Evolutionary conservation across 768 basidiomycete species (phyloP).

Genomic region (Arthromyces matolae): DNA sequence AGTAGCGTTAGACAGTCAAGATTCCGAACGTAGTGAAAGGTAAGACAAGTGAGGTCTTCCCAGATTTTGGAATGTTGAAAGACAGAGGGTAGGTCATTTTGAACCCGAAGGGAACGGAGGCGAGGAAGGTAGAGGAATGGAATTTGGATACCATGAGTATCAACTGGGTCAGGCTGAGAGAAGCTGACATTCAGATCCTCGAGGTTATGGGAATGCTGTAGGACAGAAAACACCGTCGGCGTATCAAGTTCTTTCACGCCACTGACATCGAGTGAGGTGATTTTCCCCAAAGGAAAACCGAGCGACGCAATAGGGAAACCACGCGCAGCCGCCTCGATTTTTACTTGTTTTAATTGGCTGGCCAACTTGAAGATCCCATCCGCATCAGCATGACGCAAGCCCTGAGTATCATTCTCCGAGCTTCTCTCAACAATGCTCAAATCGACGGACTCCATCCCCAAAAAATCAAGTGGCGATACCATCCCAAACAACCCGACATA

Average conservation of each 20-base stretch:
- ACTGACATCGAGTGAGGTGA: conserved; percentile 6
- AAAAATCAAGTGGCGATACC: conserved; percentile 1
- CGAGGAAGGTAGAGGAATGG: neutral
- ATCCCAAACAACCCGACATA: conserved; percentile 2
- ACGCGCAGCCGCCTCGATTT: neutral
- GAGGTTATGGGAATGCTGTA: conserved; percentile 4
- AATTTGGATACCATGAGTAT: too few relatives aligned
- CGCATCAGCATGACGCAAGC: neutral
- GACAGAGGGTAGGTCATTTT: neutral
- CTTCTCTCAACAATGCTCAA: neutral
- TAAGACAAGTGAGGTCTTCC: conserved; percentile 5
- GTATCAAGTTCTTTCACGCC: neutral
- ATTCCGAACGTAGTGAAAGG: neutral
- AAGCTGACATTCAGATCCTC: conserved; percentile 3
- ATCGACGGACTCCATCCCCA: neutral
- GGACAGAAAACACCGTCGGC: neutral
- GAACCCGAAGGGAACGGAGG: conserved; percentile 1
- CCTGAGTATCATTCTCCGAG: neutral
- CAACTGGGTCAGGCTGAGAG: neutral
- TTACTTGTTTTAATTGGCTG: neutral
- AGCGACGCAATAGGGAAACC: neutral
- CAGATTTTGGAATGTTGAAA: neutral
- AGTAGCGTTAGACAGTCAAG: conserved; percentile 1
- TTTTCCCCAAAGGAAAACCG: neutral
- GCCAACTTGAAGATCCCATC: conserved; percentile 4